These are phyloP conservation scores for Nowakowskiella sp. DNA, from an alignment of 192 early-diverging fungal species.

Conservation along the genomic window DNA sequence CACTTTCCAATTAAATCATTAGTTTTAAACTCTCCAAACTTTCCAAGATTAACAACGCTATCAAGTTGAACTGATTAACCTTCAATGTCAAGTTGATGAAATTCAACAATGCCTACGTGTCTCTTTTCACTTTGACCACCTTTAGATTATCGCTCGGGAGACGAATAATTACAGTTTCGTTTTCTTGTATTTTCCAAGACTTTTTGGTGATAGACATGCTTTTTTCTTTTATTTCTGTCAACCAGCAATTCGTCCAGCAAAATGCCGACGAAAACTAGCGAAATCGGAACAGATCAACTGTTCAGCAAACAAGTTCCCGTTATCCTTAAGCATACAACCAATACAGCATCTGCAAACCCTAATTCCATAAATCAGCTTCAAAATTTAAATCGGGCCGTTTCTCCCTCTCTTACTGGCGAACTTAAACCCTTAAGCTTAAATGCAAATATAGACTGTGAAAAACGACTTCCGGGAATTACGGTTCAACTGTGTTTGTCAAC, in stretches of 20 bases:
- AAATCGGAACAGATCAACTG: slow-evolving; percentile 2
- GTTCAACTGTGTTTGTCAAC: slow-evolving; percentile 16
- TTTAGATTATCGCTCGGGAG: slow-evolving; percentile 84
- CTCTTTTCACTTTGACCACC: slow-evolving; percentile 57
- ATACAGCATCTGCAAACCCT: too few species aligned
- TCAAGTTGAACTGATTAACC: too few species aligned
- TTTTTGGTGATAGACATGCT: too few species aligned
- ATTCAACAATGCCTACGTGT: slow-evolving; percentile 22
- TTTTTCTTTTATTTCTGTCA: too few species aligned
- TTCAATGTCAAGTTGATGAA: not conserved
- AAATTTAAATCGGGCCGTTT: too few species aligned
- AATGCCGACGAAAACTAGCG: too few species aligned
- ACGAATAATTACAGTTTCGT: slow-evolving; percentile 63
- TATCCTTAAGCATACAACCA: slow-evolving; percentile 15
- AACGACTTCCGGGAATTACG: slow-evolving; percentile 14
- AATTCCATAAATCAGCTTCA: too few species aligned
- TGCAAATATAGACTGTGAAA: too few species aligned
- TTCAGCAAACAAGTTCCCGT: slow-evolving; percentile 13
- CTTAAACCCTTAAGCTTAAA: too few species aligned
- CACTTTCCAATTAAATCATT: slow-evolving; percentile 73
- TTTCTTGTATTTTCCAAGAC: slow-evolving; percentile 51
- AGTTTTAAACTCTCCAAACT: slow-evolving; percentile 80
- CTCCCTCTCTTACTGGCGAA: too few species aligned
- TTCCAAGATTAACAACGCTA: slow-evolving; percentile 82
- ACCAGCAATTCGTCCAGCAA: too few species aligned